phyloP scores from a whole-genome alignment of 2,329 filamentous ascomycete species.

The Calycina herbarum region DNA sequence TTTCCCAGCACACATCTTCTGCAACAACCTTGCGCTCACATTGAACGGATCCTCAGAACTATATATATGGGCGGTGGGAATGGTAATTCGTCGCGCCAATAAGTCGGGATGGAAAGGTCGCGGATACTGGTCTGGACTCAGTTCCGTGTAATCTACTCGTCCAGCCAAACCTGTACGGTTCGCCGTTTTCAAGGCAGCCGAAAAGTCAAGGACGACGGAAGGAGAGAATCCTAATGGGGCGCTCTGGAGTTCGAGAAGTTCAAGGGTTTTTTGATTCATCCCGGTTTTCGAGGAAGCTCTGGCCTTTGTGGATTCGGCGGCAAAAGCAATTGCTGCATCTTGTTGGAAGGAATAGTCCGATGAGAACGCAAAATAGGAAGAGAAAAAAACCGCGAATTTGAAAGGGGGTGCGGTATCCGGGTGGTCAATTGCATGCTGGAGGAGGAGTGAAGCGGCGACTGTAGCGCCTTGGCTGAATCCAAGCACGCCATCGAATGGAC shows the following conservation, averaged over 20 bases:
- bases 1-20: too few relatives aligned
- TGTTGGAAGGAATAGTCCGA: too few relatives aligned
- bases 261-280: neutral
- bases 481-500: slow-evolving; percentile 18
- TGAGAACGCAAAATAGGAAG: neutral
- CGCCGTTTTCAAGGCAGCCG: neutral
- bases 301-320: neutral
- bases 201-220: neutral
- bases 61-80: neutral
- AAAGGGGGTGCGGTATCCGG: slow-evolving; percentile 9
- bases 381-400: slow-evolving; percentile 10
- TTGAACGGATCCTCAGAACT: neutral
- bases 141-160: neutral
- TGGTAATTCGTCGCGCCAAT: neutral
- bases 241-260: neutral
- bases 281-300: neutral
- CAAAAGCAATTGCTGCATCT: neutral
- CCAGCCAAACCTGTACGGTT: neutral
- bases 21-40: neutral
- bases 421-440: slow-evolving; percentile 13
- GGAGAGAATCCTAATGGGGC: neutral
- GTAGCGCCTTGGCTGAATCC: slow-evolving; percentile 18
- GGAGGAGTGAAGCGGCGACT: slow-evolving; percentile 14
- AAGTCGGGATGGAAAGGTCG: neutral
- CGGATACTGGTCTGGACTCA: neutral